Conservation (phyloP, 495 filamentous ascomycete genomes). For the Penicillium goetzii region DNA sequence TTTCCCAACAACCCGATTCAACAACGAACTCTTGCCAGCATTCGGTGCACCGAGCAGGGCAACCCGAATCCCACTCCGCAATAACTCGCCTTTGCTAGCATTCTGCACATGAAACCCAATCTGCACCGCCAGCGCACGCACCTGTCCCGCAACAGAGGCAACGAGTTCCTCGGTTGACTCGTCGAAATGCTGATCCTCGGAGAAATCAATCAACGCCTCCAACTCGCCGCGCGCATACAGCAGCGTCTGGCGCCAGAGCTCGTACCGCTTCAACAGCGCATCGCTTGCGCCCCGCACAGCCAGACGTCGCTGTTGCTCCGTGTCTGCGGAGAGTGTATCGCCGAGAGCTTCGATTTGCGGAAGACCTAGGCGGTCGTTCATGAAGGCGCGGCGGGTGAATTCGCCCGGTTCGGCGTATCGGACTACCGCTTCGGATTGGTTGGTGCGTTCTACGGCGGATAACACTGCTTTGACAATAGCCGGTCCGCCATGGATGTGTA, state of each 20-base stretch:
- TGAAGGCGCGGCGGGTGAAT: constrained; percentile 91
- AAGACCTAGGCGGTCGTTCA: constrained; percentile 81
- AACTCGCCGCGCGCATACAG: constrained; percentile 86
- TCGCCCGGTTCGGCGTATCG: constrained; percentile 95
- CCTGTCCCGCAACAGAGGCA: constrained; percentile 64
- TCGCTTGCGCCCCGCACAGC: constrained; percentile 79
- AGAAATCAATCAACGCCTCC: constrained; percentile 95
- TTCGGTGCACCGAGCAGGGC: constrained; percentile 90
- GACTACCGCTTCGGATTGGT: constrained; percentile 44
- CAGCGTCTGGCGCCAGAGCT: constrained; percentile 76
- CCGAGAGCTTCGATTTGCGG: constrained; percentile 94
- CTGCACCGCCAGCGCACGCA: constrained; percentile 59
- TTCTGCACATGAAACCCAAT: constrained; percentile 72
- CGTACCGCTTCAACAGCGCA: constrained; percentile 75
- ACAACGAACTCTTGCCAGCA: constrained; percentile 89
- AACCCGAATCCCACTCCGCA: constrained; percentile 83
- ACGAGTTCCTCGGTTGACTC: constrained; percentile 77
- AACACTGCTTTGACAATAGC: constrained; percentile 88
- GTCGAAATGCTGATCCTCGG: constrained; percentile 96
- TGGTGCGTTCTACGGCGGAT: constrained; percentile 65
- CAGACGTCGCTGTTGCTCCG: constrained; percentile 88
- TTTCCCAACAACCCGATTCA: constrained; percentile 88
- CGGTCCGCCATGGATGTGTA: constrained; percentile 91
- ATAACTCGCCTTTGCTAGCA: constrained; percentile 79
- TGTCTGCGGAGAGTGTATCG: constrained; percentile 82